Percentiles rank a stretch among this genome's conserved stretches.
These are phyloP conservation scores for Candida schatavii DNA, from an alignment of 805 yeast species.

Conservation along the genomic window DNA sequence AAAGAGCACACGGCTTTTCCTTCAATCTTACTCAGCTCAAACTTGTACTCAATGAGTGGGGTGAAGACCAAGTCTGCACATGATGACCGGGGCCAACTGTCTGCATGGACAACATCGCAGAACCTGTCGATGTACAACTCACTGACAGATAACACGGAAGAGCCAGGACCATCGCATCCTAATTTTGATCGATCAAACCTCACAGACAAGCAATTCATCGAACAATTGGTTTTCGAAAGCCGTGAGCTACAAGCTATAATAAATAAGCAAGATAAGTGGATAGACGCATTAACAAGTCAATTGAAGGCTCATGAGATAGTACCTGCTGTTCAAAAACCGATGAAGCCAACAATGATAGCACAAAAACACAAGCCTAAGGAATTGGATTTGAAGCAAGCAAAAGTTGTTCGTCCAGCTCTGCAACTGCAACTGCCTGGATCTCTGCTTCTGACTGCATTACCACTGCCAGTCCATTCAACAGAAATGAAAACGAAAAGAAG, in stretches of 20 bases:
- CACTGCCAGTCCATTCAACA: not conserved
- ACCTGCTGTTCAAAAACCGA: slow-evolving; percentile 2
- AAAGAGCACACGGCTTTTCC: too few species aligned
- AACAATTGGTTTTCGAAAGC: slow-evolving; percentile 33
- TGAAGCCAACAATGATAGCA: not conserved
- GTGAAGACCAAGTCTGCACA: not conserved
- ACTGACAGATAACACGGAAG: not conserved
- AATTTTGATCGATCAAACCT: slow-evolving; percentile 29
- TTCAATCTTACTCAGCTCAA: too few species aligned
- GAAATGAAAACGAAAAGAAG: not conserved
- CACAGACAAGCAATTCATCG: slow-evolving; percentile 30
- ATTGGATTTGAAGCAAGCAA: not conserved
- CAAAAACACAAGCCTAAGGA: not conserved
- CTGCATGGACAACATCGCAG: not conserved
- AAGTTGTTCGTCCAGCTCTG: not conserved
- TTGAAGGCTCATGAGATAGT: slow-evolving; percentile 7
- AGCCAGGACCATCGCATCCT: slow-evolving; percentile 32
- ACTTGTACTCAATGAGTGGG: too few species aligned
- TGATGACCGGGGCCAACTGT: slow-evolving; percentile 2
- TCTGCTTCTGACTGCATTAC: not conserved
- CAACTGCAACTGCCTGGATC: not conserved
- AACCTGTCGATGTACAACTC: not conserved
- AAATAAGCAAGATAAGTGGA: slow-evolving; percentile 8
- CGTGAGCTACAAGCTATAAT: slow-evolving; percentile 27
- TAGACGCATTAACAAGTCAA: slow-evolving; percentile 10